A percentile compares a stretch with the other conserved stretches of the same genome.
Evolutionary conservation across 805 yeast genomes (phyloP).

Genomic region (Cyberlindnera petersonii): DNA sequence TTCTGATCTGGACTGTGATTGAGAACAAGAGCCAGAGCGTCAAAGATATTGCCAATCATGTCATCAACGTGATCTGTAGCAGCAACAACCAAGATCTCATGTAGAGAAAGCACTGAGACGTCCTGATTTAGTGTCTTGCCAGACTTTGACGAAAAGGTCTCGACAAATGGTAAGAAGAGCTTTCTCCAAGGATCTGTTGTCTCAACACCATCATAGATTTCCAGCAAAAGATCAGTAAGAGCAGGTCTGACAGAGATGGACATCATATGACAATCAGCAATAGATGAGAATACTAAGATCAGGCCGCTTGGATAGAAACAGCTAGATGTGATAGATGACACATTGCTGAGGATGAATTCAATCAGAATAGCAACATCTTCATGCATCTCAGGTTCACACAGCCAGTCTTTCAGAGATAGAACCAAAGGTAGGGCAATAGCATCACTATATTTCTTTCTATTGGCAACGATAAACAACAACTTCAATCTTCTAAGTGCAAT

Average conservation of each 20-base stretch:
- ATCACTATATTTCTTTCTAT: slow-evolving; percentile 12
- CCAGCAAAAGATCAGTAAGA: slow-evolving; percentile 1
- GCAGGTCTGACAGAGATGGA: too few relatives aligned
- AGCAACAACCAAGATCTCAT: slow-evolving; percentile 9
- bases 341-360: slow-evolving; percentile 12
- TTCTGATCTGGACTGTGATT: slow-evolving; percentile 7
- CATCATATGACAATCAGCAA: too few relatives aligned
- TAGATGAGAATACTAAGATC: slow-evolving; percentile 22
- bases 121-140: neutral
- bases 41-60: slow-evolving; percentile 6
- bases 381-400: slow-evolving; percentile 19
- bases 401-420: slow-evolving; percentile 10
- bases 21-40: slow-evolving; percentile 16
- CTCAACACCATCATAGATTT: slow-evolving; percentile 2
- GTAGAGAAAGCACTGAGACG: slow-evolving; percentile 9
- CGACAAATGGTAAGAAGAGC: slow-evolving; percentile 11
- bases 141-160: neutral
- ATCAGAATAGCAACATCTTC: slow-evolving; percentile 31
- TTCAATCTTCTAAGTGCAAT: slow-evolving; percentile 36
- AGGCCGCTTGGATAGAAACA: slow-evolving; percentile 15
- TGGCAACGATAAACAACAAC: slow-evolving; percentile 31
- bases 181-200: slow-evolving; percentile 14
- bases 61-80: slow-evolving; percentile 6
- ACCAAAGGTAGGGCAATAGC: slow-evolving; percentile 24
- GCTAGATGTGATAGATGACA: slow-evolving; percentile 1